Percentiles rank a stretch among this genome's conserved stretches.
Evolutionary conservation across 495 filamentous ascomycete species (phyloP).

Genomic region (Neurospora discreta): DNA sequence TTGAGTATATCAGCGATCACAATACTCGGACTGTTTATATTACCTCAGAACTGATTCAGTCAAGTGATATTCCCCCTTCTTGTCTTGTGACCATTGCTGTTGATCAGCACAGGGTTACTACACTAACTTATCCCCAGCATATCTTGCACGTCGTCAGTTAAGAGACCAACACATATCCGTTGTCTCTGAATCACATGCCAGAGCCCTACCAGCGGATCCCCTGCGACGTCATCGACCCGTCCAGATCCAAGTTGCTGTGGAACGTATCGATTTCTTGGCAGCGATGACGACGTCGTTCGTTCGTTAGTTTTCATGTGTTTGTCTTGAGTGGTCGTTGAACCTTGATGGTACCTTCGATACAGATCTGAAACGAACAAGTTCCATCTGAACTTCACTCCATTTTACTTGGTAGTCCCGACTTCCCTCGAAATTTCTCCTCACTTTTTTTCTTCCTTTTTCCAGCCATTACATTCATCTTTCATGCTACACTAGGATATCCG

Average conservation of each 20-base stretch:
- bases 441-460: too few relatives aligned
- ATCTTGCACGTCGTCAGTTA: background rate
- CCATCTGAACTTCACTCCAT: too few relatives aligned
- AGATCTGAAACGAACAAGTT: background rate
- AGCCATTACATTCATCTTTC: too few relatives aligned
- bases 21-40: background rate
- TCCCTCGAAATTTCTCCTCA: too few relatives aligned
- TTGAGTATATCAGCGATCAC: background rate
- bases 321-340: background rate
- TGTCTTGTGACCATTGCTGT: background rate
- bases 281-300: background rate
- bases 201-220: background rate
- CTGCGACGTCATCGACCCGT: background rate
- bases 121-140: too few relatives aligned
- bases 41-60: background rate
- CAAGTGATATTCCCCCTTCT: too few relatives aligned
- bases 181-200: background rate
- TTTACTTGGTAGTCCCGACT: too few relatives aligned
- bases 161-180: rapidly evolving
- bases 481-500: too few relatives aligned
- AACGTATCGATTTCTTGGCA: background rate
- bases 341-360: background rate
- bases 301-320: background rate
- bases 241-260: background rate
- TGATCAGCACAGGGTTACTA: too few relatives aligned